Evolutionary conservation across 805 yeast genomes (phyloP), one percentile per base, ranked within the genome.

Genomic region (Candida incommunis): DNA sequence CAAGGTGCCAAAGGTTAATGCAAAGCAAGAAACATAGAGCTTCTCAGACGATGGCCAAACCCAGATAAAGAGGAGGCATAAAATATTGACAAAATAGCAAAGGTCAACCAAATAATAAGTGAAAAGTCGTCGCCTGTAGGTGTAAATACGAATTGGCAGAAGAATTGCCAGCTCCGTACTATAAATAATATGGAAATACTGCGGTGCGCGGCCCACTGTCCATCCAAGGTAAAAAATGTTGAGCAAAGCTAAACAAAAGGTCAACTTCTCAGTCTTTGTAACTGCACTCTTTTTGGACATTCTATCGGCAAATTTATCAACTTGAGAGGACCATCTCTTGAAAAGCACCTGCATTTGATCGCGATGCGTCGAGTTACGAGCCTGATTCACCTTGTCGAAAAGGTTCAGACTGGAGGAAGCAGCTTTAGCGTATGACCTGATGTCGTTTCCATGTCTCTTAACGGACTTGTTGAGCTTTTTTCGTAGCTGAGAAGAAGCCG

Each of bases 41-140:
- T 78, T 73, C 34, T 70, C 69, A 2, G 94, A 83, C 26, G 69
- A 56, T 0, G 98, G 96, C 50, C 79, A 77, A 3, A 77, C 67
- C 97, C 97, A 90, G 25, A 90, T 71, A 57, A 75, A 90, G 1
- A 76, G 50, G 52, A 88, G 54, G 42, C 83, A 64, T 47, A 90
- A 63, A 11, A 76, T 53, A 57, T 90, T 92, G 41, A 83, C 96
- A 60, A 81, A 92, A 62, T 90, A 90, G 63, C 98, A 90, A 52
- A 90, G 69, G 62, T 90, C 97, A 0, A 95, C 96, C 57, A 92
- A 67, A 59, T 78, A 90, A 61, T 83, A 90, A 49, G 88, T 95
- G 64, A 72, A 85, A 5, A 84, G 75, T 43, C 69, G 72, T 61
- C 82, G 83, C 65, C 79, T 82, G 64, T 84, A 90, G 1, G 92